These are phyloP conservation scores for Ettlia oleoabundans DNA, from an alignment of 139 green algal genomes.

Conservation along the genomic window DNA sequence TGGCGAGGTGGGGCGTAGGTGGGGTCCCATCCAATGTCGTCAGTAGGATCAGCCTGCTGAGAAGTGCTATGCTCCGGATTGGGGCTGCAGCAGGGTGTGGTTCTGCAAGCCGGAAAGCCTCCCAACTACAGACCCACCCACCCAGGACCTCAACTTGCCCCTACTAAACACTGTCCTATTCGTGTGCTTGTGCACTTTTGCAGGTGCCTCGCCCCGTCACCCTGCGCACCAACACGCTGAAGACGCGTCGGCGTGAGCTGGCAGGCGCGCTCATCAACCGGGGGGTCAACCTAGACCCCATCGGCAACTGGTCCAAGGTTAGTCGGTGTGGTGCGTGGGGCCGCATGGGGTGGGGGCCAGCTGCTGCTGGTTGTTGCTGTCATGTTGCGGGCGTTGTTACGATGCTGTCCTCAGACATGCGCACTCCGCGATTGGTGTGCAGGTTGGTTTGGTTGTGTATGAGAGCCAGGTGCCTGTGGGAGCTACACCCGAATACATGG, in stretches of 20 bases:
- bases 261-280: conserved; percentile 94
- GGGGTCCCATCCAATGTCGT: too few relatives aligned
- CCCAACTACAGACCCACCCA: background rate
- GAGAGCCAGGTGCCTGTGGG: conserved; percentile 95
- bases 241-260: conserved; percentile 91
- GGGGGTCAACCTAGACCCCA: conserved; percentile 98
- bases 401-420: too few relatives aligned
- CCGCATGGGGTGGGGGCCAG: background rate
- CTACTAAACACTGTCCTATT: background rate
- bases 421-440: too few relatives aligned
- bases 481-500: conserved; percentile 99
- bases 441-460: conserved; percentile 96
- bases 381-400: too few relatives aligned
- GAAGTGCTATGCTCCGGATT: too few relatives aligned
- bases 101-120: too few relatives aligned
- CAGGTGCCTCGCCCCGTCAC: conserved; percentile 68
- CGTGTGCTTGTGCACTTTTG: background rate
- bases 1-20: too few relatives aligned
- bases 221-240: conserved; percentile 94
- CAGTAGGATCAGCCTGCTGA: too few relatives aligned
- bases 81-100: too few relatives aligned
- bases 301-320: conserved; percentile 97
- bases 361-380: background rate
- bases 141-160: background rate
- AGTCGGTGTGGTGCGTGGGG: background rate